Evolutionary conservation across 257 asterid species (phyloP).

Genomic region (Nicotiana obtusifolia): DNA sequence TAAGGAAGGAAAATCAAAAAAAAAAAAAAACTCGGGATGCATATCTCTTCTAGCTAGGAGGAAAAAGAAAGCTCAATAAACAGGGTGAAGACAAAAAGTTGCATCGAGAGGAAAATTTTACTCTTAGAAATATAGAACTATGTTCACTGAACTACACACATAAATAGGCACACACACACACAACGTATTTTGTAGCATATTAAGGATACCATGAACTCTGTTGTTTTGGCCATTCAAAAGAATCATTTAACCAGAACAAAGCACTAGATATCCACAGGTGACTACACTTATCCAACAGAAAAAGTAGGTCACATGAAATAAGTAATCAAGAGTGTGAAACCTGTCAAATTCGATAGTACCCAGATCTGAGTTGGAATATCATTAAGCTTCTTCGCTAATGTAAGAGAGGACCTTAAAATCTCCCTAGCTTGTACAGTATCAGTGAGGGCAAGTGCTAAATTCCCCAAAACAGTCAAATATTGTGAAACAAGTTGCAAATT

Average conservation of each 20-base stretch:
- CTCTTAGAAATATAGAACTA: neutral
- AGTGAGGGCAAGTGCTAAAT: constrained; percentile 77
- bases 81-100: neutral
- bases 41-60: neutral
- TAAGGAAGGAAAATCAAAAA: neutral
- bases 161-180: neutral
- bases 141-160: neutral
- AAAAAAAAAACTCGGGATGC: neutral
- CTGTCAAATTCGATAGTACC: constrained; percentile 80
- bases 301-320: neutral
- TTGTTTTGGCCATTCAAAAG: neutral
- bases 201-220: neutral
- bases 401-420: constrained; percentile 89
- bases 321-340: constrained; percentile 24
- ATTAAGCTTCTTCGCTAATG: constrained; percentile 80
- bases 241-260: neutral
- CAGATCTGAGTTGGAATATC: constrained; percentile 93
- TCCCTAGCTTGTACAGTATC: constrained; percentile 97
- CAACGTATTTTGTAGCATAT: neutral
- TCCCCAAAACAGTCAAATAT: constrained; percentile 82
- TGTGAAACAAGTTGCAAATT: constrained; percentile 96
- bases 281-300: neutral
- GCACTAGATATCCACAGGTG: neutral
- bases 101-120: neutral
- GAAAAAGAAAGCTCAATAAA: neutral